A percentile compares a stretch with the other conserved stretches of the same genome.
phyloP scores from a whole-genome alignment of 2,329 filamentous ascomycete species.

The Colletotrichum eremochloae region DNA sequence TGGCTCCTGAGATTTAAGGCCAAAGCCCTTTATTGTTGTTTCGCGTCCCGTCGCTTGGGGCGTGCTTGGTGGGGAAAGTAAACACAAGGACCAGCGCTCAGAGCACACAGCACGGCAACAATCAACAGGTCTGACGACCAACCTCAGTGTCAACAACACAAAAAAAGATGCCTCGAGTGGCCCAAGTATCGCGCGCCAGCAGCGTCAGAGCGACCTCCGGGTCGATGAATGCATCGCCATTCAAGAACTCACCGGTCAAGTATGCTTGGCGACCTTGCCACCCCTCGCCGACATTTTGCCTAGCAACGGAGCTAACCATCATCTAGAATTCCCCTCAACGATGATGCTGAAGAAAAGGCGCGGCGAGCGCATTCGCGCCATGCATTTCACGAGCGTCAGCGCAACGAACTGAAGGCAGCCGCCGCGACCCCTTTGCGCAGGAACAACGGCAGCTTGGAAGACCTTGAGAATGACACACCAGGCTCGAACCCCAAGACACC shows the following conservation, averaged over 20 bases:
- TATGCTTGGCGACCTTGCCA: conserved; percentile 52
- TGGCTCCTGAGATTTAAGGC: conserved; percentile 33
- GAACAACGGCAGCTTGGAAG: conserved; percentile 69
- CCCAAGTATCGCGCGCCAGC: conserved; percentile 66
- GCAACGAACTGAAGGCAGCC: conserved; percentile 90
- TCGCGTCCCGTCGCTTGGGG: conserved; percentile 35
- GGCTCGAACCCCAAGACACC: conserved; percentile 70
- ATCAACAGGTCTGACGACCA: conserved; percentile 41
- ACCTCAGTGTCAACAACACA: conserved; percentile 42
- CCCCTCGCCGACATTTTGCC: conserved; percentile 21
- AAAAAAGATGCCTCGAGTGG: conserved; percentile 69
- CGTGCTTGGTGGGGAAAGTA: conserved; percentile 41
- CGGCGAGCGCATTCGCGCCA: conserved; percentile 88
- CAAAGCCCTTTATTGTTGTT: conserved; percentile 31
- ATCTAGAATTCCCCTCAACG: conserved; percentile 90
- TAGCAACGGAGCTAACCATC: conserved; percentile 41
- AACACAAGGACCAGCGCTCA: conserved; percentile 30
- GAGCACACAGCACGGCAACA: conserved; percentile 19
- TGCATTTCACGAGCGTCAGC: conserved; percentile 88
- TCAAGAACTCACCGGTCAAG: conserved; percentile 70
- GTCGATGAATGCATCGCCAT: conserved; percentile 64
- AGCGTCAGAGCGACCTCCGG: conserved; percentile 62
- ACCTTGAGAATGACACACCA: conserved; percentile 69
- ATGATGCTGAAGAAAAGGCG: conserved; percentile 93
- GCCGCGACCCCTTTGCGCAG: conserved; percentile 77